Evolutionary conservation across 148 eudicot genomes (phyloP).

Genomic region (Rhododendron molle): DNA sequence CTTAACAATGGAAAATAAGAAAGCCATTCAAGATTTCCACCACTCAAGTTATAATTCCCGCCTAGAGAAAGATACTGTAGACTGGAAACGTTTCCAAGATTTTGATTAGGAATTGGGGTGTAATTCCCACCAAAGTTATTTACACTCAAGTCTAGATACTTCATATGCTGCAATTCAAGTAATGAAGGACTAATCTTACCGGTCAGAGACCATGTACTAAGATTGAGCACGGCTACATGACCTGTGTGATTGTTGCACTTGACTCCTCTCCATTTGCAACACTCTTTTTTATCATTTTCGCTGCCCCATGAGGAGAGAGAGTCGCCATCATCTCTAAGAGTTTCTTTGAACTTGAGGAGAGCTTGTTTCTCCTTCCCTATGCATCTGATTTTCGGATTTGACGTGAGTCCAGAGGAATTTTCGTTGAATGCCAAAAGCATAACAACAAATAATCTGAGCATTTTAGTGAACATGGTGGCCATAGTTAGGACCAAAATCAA

Average conservation of each 20-base stretch:
- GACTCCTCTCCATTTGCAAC: constrained; percentile 6
- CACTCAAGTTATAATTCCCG: neutral
- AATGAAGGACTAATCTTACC: neutral
- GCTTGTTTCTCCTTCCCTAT: too few relatives aligned
- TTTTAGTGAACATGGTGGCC: too few relatives aligned
- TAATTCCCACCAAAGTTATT: neutral
- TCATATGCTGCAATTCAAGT: too few relatives aligned
- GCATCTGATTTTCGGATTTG: too few relatives aligned
- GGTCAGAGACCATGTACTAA: neutral
- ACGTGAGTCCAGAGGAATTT: too few relatives aligned
- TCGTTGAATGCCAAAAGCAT: too few relatives aligned
- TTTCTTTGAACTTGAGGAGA: too few relatives aligned
- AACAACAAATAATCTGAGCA: too few relatives aligned
- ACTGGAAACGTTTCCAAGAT: neutral
- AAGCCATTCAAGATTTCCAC: neutral
- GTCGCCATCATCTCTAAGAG: too few relatives aligned
- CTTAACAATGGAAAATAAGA: constrained; percentile 4
- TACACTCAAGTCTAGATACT: too few relatives aligned
- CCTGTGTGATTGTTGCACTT: neutral
- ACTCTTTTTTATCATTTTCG: neutral
- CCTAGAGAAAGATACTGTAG: neutral
- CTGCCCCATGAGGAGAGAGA: too few relatives aligned
- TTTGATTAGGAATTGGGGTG: neutral
- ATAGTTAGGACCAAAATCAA: too few relatives aligned
- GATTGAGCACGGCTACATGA: neutral